Evolutionary conservation across 1,139 yeast genomes (phyloP).

Genomic region (Taphrina flavorubra): DNA sequence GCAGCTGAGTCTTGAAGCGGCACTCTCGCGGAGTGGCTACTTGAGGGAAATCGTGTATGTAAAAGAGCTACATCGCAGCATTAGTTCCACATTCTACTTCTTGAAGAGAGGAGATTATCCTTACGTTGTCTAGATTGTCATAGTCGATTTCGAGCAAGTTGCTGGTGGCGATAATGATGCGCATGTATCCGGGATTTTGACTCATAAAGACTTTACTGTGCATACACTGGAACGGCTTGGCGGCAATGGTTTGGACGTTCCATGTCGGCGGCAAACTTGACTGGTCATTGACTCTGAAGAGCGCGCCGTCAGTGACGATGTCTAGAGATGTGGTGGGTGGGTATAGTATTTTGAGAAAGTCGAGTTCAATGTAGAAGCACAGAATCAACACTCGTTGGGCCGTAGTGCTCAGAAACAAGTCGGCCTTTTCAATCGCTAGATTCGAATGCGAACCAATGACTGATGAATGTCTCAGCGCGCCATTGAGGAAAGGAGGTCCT

Average conservation of each 20-base stretch:
- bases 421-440: not conserved
- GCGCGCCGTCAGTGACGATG: constrained; percentile 4
- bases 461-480: constrained; percentile 6
- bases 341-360: not conserved
- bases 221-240: constrained; percentile 16
- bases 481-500: not conserved
- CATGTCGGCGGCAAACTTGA: not conserved
- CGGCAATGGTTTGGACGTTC: not conserved
- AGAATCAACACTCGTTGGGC: constrained; percentile 1
- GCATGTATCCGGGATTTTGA: not conserved
- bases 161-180: constrained; percentile 10
- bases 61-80: not conserved
- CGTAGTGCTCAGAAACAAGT: not conserved
- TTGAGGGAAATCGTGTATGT: constrained; percentile 13
- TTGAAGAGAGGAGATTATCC: not conserved
- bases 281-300: not conserved
- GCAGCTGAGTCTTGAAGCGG: constrained; percentile 3
- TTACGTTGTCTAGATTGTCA: constrained; percentile 14
- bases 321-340: not conserved
- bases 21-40: not conserved
- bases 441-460: not conserved
- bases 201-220: constrained; percentile 4
- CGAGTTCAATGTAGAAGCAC: constrained; percentile 21
- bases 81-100: too few species aligned
- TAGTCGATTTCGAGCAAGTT: constrained; percentile 9